Conservation (phyloP, 1,284 basidiomycete species). For the Boletellus deceptivus region DNA sequence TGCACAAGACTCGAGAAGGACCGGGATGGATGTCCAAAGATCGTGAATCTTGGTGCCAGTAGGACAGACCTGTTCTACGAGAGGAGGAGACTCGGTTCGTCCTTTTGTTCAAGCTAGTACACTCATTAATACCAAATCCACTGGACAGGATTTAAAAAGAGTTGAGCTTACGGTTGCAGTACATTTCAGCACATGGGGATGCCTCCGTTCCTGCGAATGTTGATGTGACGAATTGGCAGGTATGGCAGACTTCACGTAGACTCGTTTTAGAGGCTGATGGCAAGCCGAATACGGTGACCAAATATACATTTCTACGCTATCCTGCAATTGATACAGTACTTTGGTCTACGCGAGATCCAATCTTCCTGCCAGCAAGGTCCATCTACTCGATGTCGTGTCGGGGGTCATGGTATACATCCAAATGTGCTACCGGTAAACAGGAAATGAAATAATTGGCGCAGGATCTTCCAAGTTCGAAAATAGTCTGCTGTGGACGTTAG, state of each 20-base stretch:
- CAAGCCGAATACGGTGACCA: not conserved
- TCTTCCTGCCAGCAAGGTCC: not conserved
- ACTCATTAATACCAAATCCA: constrained; percentile 5
- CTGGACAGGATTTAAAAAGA: constrained; percentile 72
- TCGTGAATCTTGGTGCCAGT: constrained; percentile 92
- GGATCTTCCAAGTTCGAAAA: constrained; percentile 61
- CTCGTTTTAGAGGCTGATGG: not conserved
- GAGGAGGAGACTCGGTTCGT: constrained; percentile 58
- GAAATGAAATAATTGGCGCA: constrained; percentile 57
- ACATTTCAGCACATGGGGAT: not conserved
- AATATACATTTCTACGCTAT: not conserved
- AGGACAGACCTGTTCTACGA: constrained; percentile 90
- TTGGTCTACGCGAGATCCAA: not conserved
- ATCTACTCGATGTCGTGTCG: not conserved
- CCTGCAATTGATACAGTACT: not conserved
- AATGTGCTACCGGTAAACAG: constrained; percentile 48
- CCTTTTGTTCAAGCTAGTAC: not conserved
- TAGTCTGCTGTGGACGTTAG: constrained; percentile 38
- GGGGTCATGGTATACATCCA: constrained; percentile 6
- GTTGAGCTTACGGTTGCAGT: constrained; percentile 37
- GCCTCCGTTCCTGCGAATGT: no score
- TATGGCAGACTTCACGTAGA: not conserved
- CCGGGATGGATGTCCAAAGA: constrained; percentile 97
- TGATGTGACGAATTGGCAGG: not conserved
- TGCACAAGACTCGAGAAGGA: constrained; percentile 97